These are phyloP conservation scores for Talaromyces islandicus DNA, from an alignment of 2,329 filamentous ascomycete genomes.

Conservation along the genomic window DNA sequence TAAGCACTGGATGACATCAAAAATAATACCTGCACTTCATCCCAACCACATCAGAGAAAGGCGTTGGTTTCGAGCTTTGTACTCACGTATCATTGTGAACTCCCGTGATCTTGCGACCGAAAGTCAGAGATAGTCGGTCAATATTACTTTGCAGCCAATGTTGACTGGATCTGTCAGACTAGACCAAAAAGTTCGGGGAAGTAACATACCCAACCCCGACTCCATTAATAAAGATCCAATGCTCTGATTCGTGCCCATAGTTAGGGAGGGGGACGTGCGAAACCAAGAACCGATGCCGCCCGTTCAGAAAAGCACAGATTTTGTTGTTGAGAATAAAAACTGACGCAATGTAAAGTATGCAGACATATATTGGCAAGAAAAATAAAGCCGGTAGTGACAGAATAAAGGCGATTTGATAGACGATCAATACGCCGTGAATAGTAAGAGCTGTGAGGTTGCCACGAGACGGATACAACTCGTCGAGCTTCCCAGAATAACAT, in stretches of 20 bases:
- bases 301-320: constrained; percentile 31
- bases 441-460: constrained; percentile 53
- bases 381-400: constrained; percentile 51
- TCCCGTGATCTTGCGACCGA: constrained; percentile 63
- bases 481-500: constrained; percentile 47
- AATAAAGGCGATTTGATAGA: constrained; percentile 58
- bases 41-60: neutral
- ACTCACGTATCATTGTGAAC: constrained; percentile 67
- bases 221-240: constrained; percentile 78
- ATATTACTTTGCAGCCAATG: constrained; percentile 67
- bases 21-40: constrained; percentile 56
- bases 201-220: constrained; percentile 41
- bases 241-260: constrained; percentile 52
- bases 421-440: constrained; percentile 53
- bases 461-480: constrained; percentile 58
- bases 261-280: constrained; percentile 17
- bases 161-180: constrained; percentile 22
- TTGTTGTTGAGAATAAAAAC: neutral
- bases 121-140: constrained; percentile 65
- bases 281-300: constrained; percentile 46
- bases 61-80: neutral
- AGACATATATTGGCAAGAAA: constrained; percentile 23
- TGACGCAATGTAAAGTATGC: neutral
- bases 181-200: too few relatives aligned
- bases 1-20: constrained; percentile 71